Percentiles rank a stretch among this genome's conserved stretches.
Evolutionary conservation across 2,329 filamentous ascomycete species (phyloP).

Genomic region (Plectosphaerella cucumerina): DNA sequence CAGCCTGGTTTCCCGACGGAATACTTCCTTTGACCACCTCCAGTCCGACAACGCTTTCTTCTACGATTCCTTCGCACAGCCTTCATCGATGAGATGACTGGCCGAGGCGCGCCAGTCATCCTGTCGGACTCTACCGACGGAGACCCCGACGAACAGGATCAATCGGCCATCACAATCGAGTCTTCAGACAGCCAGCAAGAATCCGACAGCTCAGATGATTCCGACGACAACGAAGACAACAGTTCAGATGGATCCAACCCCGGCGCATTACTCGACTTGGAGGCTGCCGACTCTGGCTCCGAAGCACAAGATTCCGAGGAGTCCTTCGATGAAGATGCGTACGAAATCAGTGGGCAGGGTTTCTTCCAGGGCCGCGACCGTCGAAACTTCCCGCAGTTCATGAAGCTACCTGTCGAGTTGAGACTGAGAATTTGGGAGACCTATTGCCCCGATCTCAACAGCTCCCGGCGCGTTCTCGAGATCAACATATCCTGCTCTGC

Average conservation of each 20-base stretch:
- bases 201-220: neutral
- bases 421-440: conserved; percentile 26
- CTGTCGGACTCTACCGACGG: neutral
- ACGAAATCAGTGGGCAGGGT: neutral
- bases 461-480: conserved; percentile 21
- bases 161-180: neutral
- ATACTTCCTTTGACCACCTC: too few relatives aligned
- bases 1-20: too few relatives aligned
- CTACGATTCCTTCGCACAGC: too few relatives aligned
- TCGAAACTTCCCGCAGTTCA: conserved; percentile 18
- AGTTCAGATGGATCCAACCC: too few relatives aligned
- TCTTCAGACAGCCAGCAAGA: too few relatives aligned
- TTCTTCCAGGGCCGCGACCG: neutral
- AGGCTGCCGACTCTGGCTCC: neutral
- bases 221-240: neutral
- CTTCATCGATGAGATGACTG: too few relatives aligned
- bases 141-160: neutral
- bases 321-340: neutral
- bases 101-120: neutral
- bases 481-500: conserved; percentile 13
- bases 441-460: conserved; percentile 24
- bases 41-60: too few relatives aligned
- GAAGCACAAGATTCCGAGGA: neutral
- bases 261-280: neutral
- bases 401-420: conserved; percentile 26